phyloP scores from a whole-genome alignment of 192 early-diverging fungal genomes.

The Coemansia sp. region DNA sequence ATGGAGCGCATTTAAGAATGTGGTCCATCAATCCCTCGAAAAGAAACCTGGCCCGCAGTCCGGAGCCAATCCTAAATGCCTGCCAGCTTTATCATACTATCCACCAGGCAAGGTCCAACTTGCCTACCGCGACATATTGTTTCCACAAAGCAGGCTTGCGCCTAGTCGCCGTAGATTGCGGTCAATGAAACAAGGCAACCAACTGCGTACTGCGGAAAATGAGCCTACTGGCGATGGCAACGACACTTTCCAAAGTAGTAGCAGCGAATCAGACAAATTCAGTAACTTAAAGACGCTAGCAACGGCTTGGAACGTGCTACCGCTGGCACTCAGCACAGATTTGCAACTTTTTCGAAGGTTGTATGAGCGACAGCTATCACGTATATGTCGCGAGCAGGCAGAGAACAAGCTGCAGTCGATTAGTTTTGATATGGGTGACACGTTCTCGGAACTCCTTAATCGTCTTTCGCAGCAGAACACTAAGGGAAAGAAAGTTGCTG shows the following conservation, averaged over 20 bases:
- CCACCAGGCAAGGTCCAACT: constrained; percentile 33
- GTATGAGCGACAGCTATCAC: constrained; percentile 45
- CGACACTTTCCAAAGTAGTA: background rate
- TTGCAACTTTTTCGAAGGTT: constrained; percentile 34
- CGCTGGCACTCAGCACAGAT: constrained; percentile 35
- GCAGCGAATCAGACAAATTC: background rate
- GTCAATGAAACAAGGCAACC: constrained; percentile 11
- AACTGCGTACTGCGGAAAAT: background rate
- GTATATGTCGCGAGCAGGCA: constrained; percentile 51
- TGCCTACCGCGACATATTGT: constrained; percentile 26
- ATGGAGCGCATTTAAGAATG: constrained; percentile 36
- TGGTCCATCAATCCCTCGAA: constrained; percentile 10
- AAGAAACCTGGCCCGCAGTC: background rate
- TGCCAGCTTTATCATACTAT: background rate
- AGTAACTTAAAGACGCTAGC: constrained; percentile 30
- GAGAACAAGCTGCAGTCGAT: constrained; percentile 50
- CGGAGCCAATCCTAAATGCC: background rate
- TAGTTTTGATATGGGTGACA: constrained; percentile 47
- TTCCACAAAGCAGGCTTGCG: constrained; percentile 22
- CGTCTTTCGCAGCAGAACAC: constrained; percentile 20
- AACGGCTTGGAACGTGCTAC: constrained; percentile 46
- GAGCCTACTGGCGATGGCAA: background rate
- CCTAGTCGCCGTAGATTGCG: constrained; percentile 37
- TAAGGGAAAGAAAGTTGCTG: constrained; percentile 35
- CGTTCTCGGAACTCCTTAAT: constrained; percentile 39